Base-by-base conservation (phyloP, 1,284 basidiomycete genomes). In the Tylopilus sp. region DNA sequence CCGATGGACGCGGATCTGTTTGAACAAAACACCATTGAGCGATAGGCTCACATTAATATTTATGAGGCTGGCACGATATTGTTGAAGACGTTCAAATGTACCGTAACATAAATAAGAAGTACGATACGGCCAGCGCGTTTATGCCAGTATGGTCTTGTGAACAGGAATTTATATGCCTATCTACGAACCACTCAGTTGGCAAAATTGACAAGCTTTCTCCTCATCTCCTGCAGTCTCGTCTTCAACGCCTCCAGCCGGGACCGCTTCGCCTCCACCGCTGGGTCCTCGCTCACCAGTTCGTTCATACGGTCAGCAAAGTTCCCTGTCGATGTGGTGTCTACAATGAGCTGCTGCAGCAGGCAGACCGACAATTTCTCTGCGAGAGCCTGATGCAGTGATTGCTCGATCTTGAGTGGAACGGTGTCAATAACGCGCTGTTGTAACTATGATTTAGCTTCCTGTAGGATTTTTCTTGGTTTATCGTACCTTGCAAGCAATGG, bases 381-480 rank as follows among this genome's bases (percentile, higher is more conserved):
- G 16, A 89, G 75, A 3, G 76, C 67, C 49, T 83, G 82, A 52
- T 85, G 81, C 15, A 89, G 77, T 38, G 82, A 78, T 47, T 83
- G 83, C 60, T 89, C 87, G 39, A 89, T 87, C 36, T 79, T 78
- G 13, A 85, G 75, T 0, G 87, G 87, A 33, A 89, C 66, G 38
- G 83, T 76, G 65, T 90, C 89, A 33, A 87, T 82, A 61, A 87
- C 75, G n/a, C 88, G 83, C 89, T 90, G 53, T 80, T 29, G 64
- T 6, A 29, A 53, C 3, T 16, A 16, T 55, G 16, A 6, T 57
- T 67, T 8, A 67, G 62, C 39, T 5, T 55, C 32, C 47, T 22
- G 16, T 29, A 32, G 3, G 0, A 9, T 8, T 41, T 39, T 8
- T 2, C 33, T 32, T 32, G 16, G 41, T 33, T 32, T 32, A 7